Conservation (phyloP, 768 basidiomycete species). For the Cystofilobasidium capitatum region DNA sequence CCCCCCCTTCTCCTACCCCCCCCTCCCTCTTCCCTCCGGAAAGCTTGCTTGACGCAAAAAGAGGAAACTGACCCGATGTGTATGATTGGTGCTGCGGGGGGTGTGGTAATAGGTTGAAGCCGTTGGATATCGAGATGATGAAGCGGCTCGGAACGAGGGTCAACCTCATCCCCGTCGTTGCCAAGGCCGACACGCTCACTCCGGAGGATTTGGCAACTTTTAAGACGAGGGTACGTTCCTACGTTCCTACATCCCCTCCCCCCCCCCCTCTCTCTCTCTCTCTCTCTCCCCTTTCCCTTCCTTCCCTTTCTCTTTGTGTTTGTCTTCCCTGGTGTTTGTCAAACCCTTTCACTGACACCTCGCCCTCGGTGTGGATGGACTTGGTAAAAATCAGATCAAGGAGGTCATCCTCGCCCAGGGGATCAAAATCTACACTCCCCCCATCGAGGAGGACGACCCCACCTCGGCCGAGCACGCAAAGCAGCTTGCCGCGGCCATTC, state of each 20-base stretch:
- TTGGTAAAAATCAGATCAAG: slow-evolving; percentile 63
- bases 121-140: slow-evolving; percentile 99
- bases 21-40: too few relatives aligned
- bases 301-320: not conserved
- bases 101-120: slow-evolving; percentile 94
- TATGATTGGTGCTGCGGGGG: too few relatives aligned
- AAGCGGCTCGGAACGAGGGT: slow-evolving; percentile 96
- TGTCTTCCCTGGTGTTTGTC: not conserved
- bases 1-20: too few relatives aligned
- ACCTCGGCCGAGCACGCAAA: slow-evolving; percentile 79
- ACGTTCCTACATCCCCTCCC: not conserved
- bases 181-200: slow-evolving; percentile 95
- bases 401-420: slow-evolving; percentile 83
- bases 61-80: too few relatives aligned
- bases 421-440: slow-evolving; percentile 89
- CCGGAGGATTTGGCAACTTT: slow-evolving; percentile 82
- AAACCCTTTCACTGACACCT: too few relatives aligned
- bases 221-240: slow-evolving; percentile 71
- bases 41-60: too few relatives aligned
- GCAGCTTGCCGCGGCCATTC: slow-evolving; percentile 78
- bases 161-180: slow-evolving; percentile 93
- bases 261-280: not conserved
- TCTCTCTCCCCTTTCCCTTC: not conserved
- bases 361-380: too few relatives aligned
- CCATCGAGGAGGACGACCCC: slow-evolving; percentile 79